Conservation (phyloP, 768 basidiomycete genomes). For the Hericium erinaceus region DNA sequence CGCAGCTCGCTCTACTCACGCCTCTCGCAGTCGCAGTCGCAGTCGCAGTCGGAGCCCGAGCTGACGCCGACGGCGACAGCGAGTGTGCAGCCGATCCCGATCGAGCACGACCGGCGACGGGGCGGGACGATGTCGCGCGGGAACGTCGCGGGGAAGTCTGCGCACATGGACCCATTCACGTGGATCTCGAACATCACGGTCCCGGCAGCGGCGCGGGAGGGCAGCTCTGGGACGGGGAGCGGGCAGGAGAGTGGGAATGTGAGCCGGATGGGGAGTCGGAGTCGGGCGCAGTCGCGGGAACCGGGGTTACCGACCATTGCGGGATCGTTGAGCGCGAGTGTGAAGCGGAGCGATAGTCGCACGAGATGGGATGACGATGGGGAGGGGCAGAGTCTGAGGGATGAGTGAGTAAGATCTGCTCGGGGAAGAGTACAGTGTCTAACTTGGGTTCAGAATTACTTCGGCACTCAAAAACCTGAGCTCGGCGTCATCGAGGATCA, state of each 20-base stretch:
- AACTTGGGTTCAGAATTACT: slow-evolving; percentile 49
- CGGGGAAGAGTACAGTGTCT: background rate
- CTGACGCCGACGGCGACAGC: slow-evolving; percentile 13
- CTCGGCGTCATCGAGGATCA: slow-evolving; percentile 51
- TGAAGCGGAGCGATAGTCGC: slow-evolving; percentile 40
- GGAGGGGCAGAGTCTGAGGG: slow-evolving; percentile 48
- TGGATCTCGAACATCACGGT: slow-evolving; percentile 73
- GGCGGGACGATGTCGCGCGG: slow-evolving; percentile 39
- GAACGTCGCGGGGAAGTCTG: slow-evolving; percentile 38
- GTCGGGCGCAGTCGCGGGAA: slow-evolving; percentile 13
- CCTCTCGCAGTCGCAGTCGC: slow-evolving; percentile 1
- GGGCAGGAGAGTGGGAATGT: slow-evolving; percentile 36
- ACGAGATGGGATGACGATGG: slow-evolving; percentile 27
- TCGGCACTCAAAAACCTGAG: slow-evolving; percentile 56
- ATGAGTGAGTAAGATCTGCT: slow-evolving; percentile 46
- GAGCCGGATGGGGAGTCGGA: slow-evolving; percentile 39
- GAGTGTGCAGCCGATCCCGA: background rate
- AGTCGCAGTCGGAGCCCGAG: slow-evolving; percentile 9
- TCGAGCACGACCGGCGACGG: slow-evolving; percentile 7
- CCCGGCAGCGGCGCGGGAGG: slow-evolving; percentile 37
- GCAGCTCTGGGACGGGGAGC: slow-evolving; percentile 47
- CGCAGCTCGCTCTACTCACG: background rate
- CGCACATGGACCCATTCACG: slow-evolving; percentile 53
- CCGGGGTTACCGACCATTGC: background rate
- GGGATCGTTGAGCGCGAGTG: slow-evolving; percentile 2